These are phyloP conservation scores for Diaporthe citri DNA, from an alignment of 2,329 filamentous ascomycete genomes.

Conservation along the genomic window DNA sequence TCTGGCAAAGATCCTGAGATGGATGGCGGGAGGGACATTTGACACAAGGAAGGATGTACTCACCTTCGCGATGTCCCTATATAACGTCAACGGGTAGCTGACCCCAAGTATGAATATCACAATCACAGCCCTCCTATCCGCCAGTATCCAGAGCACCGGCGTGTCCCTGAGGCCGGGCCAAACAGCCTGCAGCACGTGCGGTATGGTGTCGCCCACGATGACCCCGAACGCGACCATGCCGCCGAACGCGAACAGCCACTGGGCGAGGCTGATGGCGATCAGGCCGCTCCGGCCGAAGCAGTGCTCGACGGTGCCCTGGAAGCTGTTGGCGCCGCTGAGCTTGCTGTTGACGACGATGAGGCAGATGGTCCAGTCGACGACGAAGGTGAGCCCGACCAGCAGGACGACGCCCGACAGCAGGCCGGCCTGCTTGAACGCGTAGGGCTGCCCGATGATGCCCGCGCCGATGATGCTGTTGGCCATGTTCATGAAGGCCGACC, in stretches of 20 bases:
- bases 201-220: slow-evolving; percentile 96
- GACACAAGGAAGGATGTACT: slow-evolving; percentile 42
- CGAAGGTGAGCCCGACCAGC: slow-evolving; percentile 82
- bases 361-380: slow-evolving; percentile 97
- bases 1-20: not conserved
- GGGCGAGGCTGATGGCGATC: slow-evolving; percentile 88
- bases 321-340: slow-evolving; percentile 91
- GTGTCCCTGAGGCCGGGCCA: slow-evolving; percentile 81
- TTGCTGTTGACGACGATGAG: slow-evolving; percentile 98
- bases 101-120: slow-evolving; percentile 87
- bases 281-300: slow-evolving; percentile 92
- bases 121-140: slow-evolving; percentile 86
- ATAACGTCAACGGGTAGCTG: slow-evolving; percentile 92
- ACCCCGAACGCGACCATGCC: slow-evolving; percentile 99
- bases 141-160: slow-evolving; percentile 85
- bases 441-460: slow-evolving; percentile 86
- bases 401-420: slow-evolving; percentile 84
- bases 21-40: not conserved
- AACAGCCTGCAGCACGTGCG: slow-evolving; percentile 85
- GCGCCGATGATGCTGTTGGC: slow-evolving; percentile 95
- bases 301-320: slow-evolving; percentile 94
- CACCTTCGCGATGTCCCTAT: slow-evolving; percentile 97
- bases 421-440: slow-evolving; percentile 94
- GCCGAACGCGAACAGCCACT: slow-evolving; percentile 99
- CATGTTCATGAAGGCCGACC: slow-evolving; percentile 99